Conservation (phyloP, 495 filamentous ascomycete species). For the Podospora anserina region DNA sequence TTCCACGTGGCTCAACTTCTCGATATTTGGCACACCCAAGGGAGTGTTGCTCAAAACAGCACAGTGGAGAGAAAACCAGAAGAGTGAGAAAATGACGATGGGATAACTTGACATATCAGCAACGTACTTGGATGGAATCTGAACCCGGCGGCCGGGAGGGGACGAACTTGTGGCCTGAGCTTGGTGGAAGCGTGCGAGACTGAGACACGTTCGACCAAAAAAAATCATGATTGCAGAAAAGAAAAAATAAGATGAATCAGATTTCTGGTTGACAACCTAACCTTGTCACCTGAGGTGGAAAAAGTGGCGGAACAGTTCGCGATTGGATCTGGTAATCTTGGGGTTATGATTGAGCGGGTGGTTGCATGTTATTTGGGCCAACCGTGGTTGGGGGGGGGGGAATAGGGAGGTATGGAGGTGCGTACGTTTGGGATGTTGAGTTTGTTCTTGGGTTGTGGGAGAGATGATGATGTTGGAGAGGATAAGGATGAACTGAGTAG, state of each 20-base stretch:
- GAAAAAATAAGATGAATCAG: neutral
- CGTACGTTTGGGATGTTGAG: no score
- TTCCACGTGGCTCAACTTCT: neutral
- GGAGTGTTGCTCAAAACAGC: neutral
- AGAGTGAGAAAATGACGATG: neutral
- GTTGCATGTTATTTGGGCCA: neutral
- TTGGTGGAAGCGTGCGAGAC: conserved; percentile 19
- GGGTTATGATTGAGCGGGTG: neutral
- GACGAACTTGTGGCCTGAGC: conserved; percentile 46
- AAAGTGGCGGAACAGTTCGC: conserved; percentile 11
- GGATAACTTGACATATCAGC: neutral
- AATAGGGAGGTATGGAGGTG: no score
- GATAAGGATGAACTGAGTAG: neutral
- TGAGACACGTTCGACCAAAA: conserved; percentile 3
- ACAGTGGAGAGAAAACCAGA: neutral
- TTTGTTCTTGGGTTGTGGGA: neutral
- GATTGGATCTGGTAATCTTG: conserved; percentile 10
- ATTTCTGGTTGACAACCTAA: neutral
- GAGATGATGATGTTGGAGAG: neutral
- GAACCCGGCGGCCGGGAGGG: conserved; percentile 15
- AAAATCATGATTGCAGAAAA: conserved; percentile 1
- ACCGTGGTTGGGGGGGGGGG: neutral
- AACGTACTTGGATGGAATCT: neutral
- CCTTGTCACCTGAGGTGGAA: conserved; percentile 1
- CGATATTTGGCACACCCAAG: neutral